A percentile compares a stretch with the other conserved stretches of the same genome.
phyloP scores from a whole-genome alignment of 805 yeast genomes.

The Yarrowia bubula region DNA sequence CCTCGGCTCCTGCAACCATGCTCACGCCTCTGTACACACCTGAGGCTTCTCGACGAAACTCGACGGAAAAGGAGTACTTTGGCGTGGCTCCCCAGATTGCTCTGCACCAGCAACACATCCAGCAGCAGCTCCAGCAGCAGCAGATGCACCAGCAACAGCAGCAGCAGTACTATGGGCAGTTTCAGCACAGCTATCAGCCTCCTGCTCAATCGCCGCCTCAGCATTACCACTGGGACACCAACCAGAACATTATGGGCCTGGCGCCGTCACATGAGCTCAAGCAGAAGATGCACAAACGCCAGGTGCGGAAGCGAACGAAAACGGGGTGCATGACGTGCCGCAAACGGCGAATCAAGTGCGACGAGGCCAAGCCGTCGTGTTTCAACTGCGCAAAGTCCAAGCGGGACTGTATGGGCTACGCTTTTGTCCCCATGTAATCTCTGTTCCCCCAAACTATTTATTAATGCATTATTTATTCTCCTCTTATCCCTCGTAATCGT shows the following conservation, averaged over 20 bases:
- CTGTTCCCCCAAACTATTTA: not conserved
- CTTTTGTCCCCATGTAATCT: not conserved
- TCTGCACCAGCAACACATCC: not conserved
- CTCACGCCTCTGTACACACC: constrained; percentile 21
- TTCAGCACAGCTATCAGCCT: not conserved
- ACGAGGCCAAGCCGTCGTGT: constrained; percentile 69
- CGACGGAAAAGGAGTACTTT: constrained; percentile 14
- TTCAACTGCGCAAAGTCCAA: constrained; percentile 63
- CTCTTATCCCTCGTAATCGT: not conserved
- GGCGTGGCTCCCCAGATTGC: not conserved
- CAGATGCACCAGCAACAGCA: constrained; percentile 13
- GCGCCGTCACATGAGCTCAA: constrained; percentile 6
- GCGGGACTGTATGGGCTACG: constrained; percentile 69
- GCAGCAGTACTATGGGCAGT: not conserved
- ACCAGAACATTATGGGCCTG: not conserved
- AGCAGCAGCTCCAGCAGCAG: constrained; percentile 10
- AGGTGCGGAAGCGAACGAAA: constrained; percentile 54
- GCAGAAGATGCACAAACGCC: constrained; percentile 19
- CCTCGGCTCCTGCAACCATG: not conserved
- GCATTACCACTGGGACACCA: constrained; percentile 12
- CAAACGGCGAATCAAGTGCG: constrained; percentile 69
- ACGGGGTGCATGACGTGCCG: constrained; percentile 78
- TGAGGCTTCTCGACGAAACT: constrained; percentile 11
- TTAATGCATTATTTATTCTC: constrained; percentile 12
- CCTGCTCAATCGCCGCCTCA: not conserved